A percentile compares a stretch with the other conserved stretches of the same genome.
Conservation (phyloP, 257 asterid genomes). For the Capsicum rhomboideum region DNA sequence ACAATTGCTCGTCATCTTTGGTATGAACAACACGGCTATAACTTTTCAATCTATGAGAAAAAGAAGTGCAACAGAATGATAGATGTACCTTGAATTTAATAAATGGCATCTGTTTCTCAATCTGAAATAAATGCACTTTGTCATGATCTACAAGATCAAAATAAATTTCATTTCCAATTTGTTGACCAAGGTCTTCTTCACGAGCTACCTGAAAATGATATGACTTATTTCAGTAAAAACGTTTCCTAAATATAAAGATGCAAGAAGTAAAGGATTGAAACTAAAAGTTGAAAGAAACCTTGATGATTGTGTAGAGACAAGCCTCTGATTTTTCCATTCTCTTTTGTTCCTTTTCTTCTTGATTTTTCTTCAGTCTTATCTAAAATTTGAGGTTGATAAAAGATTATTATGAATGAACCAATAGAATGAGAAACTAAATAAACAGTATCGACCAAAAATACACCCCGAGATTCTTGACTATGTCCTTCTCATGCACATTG, state of each 20-base stretch:
- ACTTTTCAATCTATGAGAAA: neutral
- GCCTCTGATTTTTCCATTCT: constrained; percentile 69
- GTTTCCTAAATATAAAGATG: neutral
- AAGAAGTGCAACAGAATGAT: neutral
- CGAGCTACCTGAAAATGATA: constrained; percentile 51
- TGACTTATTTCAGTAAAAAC: neutral
- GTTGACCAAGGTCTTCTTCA: constrained; percentile 57
- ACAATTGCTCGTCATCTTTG: neutral
- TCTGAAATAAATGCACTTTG: constrained; percentile 57
- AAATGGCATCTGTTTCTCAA: constrained; percentile 59
- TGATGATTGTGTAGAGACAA: constrained; percentile 64
- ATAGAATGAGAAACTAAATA: constrained; percentile 3
- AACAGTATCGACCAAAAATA: neutral
- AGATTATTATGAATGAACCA: neutral
- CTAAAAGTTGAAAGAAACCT: constrained; percentile 27
- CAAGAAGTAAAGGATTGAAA: neutral
- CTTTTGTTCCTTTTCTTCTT: constrained; percentile 64
- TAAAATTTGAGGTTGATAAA: constrained; percentile 10
- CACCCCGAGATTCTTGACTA: constrained; percentile 65
- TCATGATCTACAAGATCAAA: constrained; percentile 92
- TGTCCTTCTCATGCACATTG: constrained; percentile 63
- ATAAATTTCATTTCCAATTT: constrained; percentile 67
- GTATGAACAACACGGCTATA: too few relatives aligned
- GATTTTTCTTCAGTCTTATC: constrained; percentile 63
- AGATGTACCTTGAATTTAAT: constrained; percentile 54